phyloP scores from a whole-genome alignment of 2,329 filamentous ascomycete species.

The Monilinia aucupariae region DNA sequence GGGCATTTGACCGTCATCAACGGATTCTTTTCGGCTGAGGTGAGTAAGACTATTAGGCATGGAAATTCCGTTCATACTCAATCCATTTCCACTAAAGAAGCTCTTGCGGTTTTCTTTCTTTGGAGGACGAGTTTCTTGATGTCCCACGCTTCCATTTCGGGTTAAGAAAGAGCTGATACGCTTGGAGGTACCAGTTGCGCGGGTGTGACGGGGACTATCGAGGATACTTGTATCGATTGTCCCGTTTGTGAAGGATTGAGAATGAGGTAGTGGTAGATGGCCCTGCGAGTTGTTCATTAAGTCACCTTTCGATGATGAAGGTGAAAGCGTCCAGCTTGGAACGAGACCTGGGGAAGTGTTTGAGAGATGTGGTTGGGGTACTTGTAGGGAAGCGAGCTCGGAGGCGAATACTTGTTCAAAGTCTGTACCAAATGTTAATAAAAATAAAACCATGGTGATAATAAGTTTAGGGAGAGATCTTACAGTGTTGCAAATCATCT shows the following conservation, averaged over 20 bases:
- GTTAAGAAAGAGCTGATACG: slow-evolving; percentile 14
- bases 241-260: slow-evolving; percentile 26
- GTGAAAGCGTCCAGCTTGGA: slow-evolving; percentile 35
- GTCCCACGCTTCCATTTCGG: not conserved
- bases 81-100: slow-evolving; percentile 18
- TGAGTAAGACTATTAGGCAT: slow-evolving; percentile 1
- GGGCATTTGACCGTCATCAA: not conserved
- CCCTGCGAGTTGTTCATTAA: slow-evolving; percentile 22
- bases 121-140: not conserved
- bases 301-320: slow-evolving; percentile 13
- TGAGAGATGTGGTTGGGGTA: slow-evolving; percentile 41
- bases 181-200: slow-evolving; percentile 15
- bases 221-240: slow-evolving; percentile 28
- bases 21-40: slow-evolving; percentile 8
- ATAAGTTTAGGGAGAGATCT: slow-evolving; percentile 32
- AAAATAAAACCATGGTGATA: not conserved
- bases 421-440: slow-evolving; percentile 39
- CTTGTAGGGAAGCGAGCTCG: slow-evolving; percentile 59
- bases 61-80: slow-evolving; percentile 16
- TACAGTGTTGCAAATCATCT: slow-evolving; percentile 60
- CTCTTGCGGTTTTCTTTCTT: slow-evolving; percentile 14
- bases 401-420: slow-evolving; percentile 59
- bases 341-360: slow-evolving; percentile 37
- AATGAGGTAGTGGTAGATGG: slow-evolving; percentile 16
- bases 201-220: slow-evolving; percentile 21